Base-by-base conservation (phyloP, 148 eudicot species). In the Persicaria maculosa region DNA sequence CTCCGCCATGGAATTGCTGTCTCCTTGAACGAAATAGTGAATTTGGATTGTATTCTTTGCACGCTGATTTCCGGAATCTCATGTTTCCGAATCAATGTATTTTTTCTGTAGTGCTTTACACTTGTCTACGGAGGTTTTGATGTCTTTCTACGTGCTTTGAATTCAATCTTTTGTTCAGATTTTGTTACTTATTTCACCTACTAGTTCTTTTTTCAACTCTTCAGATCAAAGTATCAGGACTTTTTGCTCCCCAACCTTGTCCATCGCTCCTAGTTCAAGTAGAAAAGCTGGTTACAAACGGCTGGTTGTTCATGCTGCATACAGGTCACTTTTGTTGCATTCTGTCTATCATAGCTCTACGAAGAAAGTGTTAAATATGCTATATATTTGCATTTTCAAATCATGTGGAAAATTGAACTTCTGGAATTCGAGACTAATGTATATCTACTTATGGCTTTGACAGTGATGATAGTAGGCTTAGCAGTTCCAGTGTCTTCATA, bases 401-500 rank as follows among this genome's bases (percentile, higher is more conserved):
- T 20, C 48, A 17, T 9, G 1, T 74, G 20, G 57, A 62, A 22
- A 5, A n/a, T 4, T 45, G 20, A 62, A 14, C 19, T 11, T 50
- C 17, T 46, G 17, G 15, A 20, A 31, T 12, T 64, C 4, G 7
- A 59, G n/a, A 7, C 71, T 59, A 11, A 22, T 62, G 20, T 74
- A 10, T 45, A 11, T 25, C 4, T 44, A 58, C 47, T 58, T 74
- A 20, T 50, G 17, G 54, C 71, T 79, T 47, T 80, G 48, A 74
- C 81, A 88, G 98, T 77, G 89, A 91, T 82, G 86, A 77, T 50
- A 88, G 85, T 76, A 86, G 92, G 80, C 50, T 92, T 76, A 81
- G 86, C 79, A 78, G 83, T 76, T 82, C 89, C 74, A 67, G 86
- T 79, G 17, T 73, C 70, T 93, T 93, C 65, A 74, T 91, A 71